A percentile compares a stretch with the other conserved stretches of the same genome.
Conservation (phyloP, 306 rosid species). For the Begonia fuchsioides region DNA sequence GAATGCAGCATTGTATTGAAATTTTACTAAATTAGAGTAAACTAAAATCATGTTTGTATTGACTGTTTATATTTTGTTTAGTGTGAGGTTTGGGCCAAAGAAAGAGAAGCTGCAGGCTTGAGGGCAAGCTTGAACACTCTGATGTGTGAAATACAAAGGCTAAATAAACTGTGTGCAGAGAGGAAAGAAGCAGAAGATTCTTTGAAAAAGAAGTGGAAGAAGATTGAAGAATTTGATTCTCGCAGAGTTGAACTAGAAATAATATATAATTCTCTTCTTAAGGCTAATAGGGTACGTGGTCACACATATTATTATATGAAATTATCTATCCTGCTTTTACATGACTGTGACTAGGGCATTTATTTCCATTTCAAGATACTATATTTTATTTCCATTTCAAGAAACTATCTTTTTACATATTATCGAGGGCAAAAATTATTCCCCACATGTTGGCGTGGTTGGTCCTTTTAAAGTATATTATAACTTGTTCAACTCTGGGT, state of each 20-base stretch:
- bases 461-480: too few species aligned
- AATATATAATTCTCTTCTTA: slow-evolving; percentile 64
- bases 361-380: too few species aligned
- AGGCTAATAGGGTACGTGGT: slow-evolving; percentile 63
- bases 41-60: background rate
- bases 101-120: slow-evolving; percentile 93
- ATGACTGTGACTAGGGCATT: too few species aligned
- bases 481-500: too few species aligned
- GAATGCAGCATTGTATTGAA: too few species aligned
- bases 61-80: slow-evolving; percentile 9
- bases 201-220: slow-evolving; percentile 93
- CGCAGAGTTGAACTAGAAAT: slow-evolving; percentile 94
- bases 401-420: too few species aligned
- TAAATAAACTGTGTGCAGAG: slow-evolving; percentile 83
- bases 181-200: slow-evolving; percentile 99
- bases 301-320: background rate
- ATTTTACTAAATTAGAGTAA: too few species aligned
- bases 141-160: slow-evolving; percentile 81
- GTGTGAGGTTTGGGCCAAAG: slow-evolving; percentile 97
- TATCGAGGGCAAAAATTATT: too few species aligned
- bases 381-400: too few species aligned
- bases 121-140: slow-evolving; percentile 91
- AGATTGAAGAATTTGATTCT: slow-evolving; percentile 94
- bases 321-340: too few species aligned
- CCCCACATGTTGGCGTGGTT: too few species aligned